These are phyloP conservation scores for Diaporthe aspalathi DNA, from an alignment of 2,329 filamentous ascomycete genomes.

Conservation along the genomic window DNA sequence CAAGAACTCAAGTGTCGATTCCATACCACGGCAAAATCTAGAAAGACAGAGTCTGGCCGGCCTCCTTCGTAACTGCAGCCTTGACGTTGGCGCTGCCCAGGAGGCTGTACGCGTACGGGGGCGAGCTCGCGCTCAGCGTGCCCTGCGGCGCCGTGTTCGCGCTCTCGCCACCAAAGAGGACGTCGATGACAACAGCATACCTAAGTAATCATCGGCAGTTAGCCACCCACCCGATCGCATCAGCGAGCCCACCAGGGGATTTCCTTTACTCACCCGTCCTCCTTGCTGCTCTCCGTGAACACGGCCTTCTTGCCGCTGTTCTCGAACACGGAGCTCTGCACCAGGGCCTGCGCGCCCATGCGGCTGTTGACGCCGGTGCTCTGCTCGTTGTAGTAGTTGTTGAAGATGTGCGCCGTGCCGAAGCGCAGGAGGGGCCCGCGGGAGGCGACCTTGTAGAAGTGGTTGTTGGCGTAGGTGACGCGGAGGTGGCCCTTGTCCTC, in stretches of 20 bases:
- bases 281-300: conserved; percentile 2
- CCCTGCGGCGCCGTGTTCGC: conserved; percentile 14
- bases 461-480: conserved; percentile 63
- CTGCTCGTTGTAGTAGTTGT: conserved; percentile 56
- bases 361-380: conserved; percentile 26
- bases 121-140: conserved; percentile 10
- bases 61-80: conserved; percentile 11
- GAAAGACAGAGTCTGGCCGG: neutral
- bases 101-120: neutral
- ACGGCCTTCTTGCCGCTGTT: conserved; percentile 18
- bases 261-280: neutral
- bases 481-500: conserved; percentile 57
- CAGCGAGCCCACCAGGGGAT: neutral
- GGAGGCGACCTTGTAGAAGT: conserved; percentile 58
- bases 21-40: neutral
- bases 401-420: conserved; percentile 61
- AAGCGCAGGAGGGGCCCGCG: conserved; percentile 61
- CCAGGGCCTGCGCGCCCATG: conserved; percentile 31
- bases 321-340: conserved; percentile 34
- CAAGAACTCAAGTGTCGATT: neutral
- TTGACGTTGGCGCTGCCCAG: conserved; percentile 6
- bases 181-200: conserved; percentile 15
- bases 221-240: neutral
- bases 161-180: conserved; percentile 15
- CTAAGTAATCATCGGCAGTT: neutral